A percentile compares a stretch with the other conserved stretches of the same genome.
These are phyloP conservation scores for Termitomyces heimii DNA, from an alignment of 768 basidiomycete species.

Conservation along the genomic window DNA sequence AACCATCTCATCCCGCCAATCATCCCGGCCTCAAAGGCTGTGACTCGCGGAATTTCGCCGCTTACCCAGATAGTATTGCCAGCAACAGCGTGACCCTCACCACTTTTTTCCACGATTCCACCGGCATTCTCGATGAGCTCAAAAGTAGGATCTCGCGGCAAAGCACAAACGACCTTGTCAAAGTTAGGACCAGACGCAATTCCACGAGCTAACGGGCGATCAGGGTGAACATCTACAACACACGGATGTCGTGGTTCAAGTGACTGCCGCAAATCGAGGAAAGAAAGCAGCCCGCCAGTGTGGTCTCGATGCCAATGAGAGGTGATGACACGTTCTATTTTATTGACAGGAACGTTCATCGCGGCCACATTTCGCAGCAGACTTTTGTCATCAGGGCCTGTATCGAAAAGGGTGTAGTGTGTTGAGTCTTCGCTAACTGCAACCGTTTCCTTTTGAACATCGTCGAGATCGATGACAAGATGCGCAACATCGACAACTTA, in stretches of 20 bases:
- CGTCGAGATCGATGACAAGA: neutral
- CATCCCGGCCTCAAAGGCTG: constrained; percentile 63
- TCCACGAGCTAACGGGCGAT: constrained; percentile 67
- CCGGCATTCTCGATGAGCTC: constrained; percentile 51
- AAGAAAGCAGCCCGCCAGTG: constrained; percentile 67
- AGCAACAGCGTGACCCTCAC: constrained; percentile 60
- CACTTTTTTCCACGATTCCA: constrained; percentile 50
- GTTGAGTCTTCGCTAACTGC: constrained; percentile 30
- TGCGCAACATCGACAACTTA: constrained; percentile 20
- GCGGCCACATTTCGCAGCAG: constrained; percentile 68
- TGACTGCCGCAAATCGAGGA: constrained; percentile 40
- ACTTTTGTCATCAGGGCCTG: constrained; percentile 72
- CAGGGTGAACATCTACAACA: constrained; percentile 71
- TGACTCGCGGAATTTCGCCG: constrained; percentile 72
- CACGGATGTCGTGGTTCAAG: constrained; percentile 23
- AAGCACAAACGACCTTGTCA: constrained; percentile 49
- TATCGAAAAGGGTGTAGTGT: constrained; percentile 72
- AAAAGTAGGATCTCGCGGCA: constrained; percentile 71
- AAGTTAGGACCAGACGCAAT: constrained; percentile 60
- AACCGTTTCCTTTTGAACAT: constrained; percentile 46
- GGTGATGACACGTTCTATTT: constrained; percentile 59
- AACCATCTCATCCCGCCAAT: constrained; percentile 64
- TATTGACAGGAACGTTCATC: constrained; percentile 47
- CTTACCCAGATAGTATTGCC: constrained; percentile 67
- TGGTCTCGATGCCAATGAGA: constrained; percentile 81